These are phyloP conservation scores for Zymoseptoria ardabiliae DNA, from an alignment of 2,329 filamentous ascomycete species.

Conservation along the genomic window DNA sequence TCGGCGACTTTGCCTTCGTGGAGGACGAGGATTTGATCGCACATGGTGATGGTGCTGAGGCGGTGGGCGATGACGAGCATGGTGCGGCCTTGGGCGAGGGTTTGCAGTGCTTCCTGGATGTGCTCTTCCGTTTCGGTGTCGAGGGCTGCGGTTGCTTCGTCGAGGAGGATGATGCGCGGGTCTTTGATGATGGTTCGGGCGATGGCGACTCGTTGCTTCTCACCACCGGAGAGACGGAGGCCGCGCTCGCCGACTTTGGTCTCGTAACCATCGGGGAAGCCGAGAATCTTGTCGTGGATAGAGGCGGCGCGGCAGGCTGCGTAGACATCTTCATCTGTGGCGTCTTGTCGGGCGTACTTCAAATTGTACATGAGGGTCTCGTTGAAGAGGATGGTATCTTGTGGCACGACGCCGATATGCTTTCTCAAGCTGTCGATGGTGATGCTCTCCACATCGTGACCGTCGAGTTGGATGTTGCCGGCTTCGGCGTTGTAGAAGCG, in stretches of 20 bases:
- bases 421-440: constrained; percentile 89
- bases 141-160: constrained; percentile 85
- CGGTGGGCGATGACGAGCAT: constrained; percentile 87
- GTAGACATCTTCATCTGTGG: constrained; percentile 73
- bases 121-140: constrained; percentile 90
- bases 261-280: constrained; percentile 79
- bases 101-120: constrained; percentile 79
- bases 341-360: constrained; percentile 75
- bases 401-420: constrained; percentile 91
- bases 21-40: constrained; percentile 50
- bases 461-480: constrained; percentile 78
- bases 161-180: constrained; percentile 82
- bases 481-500: constrained; percentile 84
- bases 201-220: constrained; percentile 90
- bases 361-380: constrained; percentile 93
- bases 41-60: constrained; percentile 48
- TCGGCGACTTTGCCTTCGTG: constrained; percentile 47
- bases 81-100: constrained; percentile 75
- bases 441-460: constrained; percentile 65
- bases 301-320: constrained; percentile 77
- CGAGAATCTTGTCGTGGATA: constrained; percentile 86
- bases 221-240: constrained; percentile 76
- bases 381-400: constrained; percentile 93
- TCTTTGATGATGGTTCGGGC: constrained; percentile 89
- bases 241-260: constrained; percentile 90